Evolutionary conservation across 2,329 filamentous ascomycete genomes (phyloP).

Genomic region (Pseudocercospora pini-densiflorae): DNA sequence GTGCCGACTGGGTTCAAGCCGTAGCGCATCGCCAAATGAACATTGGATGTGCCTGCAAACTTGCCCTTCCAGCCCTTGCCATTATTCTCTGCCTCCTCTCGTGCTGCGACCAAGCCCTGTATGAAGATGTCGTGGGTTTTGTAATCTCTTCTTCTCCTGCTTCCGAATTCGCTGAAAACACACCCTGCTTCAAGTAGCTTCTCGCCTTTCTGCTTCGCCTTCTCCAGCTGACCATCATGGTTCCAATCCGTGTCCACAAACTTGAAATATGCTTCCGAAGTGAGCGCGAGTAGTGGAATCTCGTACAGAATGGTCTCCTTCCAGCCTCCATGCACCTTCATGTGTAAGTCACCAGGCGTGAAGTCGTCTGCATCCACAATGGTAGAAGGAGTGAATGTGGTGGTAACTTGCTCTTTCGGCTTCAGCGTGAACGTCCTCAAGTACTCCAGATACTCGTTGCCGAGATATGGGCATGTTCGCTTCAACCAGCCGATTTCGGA

Average conservation of each 20-base stretch:
- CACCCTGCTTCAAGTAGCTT: conserved; percentile 81
- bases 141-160: conserved; percentile 85
- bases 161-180: conserved; percentile 92
- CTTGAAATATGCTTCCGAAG: conserved; percentile 96
- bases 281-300: conserved; percentile 88
- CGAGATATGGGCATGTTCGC: conserved; percentile 80
- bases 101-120: conserved; percentile 79
- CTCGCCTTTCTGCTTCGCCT: conserved; percentile 80
- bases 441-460: conserved; percentile 76
- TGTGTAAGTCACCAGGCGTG: conserved; percentile 70
- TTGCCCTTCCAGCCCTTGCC: conserved; percentile 68
- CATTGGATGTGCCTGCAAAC: conserved; percentile 90
- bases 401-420: conserved; percentile 77
- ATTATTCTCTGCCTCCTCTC: conserved; percentile 66
- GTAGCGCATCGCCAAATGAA: conserved; percentile 95
- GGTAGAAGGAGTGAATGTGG: conserved; percentile 63
- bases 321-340: conserved; percentile 83
- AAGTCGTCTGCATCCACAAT: conserved; percentile 67
- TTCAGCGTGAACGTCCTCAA: conserved; percentile 80
- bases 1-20: conserved; percentile 84
- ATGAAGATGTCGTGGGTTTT: conserved; percentile 94
- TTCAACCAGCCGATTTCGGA: conserved; percentile 83
- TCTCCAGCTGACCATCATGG: conserved; percentile 83
- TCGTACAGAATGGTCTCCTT: conserved; percentile 97
- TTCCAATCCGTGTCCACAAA: conserved; percentile 95